Evolutionary conservation across 768 basidiomycete species (phyloP).

Genomic region (Hydnomerulius pinastri): DNA sequence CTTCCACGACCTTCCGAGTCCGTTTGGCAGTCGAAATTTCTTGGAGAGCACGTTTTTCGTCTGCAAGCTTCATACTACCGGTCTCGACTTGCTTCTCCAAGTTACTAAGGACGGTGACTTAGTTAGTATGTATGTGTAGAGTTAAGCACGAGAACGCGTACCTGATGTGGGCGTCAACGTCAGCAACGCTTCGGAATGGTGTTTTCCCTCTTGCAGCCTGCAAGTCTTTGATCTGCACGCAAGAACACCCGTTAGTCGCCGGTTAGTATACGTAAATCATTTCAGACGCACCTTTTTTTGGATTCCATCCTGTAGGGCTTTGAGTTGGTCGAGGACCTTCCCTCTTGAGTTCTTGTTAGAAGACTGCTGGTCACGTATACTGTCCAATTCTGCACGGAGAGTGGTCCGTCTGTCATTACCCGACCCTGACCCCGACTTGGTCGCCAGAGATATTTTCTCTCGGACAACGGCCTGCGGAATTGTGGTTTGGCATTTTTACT

Average conservation of each 20-base stretch:
- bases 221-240: constrained; percentile 76
- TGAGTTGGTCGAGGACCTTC: constrained; percentile 79
- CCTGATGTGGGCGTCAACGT: constrained; percentile 88
- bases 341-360: constrained; percentile 67
- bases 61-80: constrained; percentile 87
- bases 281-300: constrained; percentile 68
- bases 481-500: neutral
- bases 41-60: constrained; percentile 93
- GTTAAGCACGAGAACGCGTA: constrained; percentile 38
- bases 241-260: constrained; percentile 5
- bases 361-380: constrained; percentile 77
- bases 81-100: constrained; percentile 92
- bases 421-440: constrained; percentile 58
- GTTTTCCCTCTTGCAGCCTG: constrained; percentile 79
- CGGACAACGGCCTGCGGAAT: constrained; percentile 59
- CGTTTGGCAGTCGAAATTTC: constrained; percentile 81
- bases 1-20: constrained; percentile 72
- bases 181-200: constrained; percentile 77
- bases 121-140: constrained; percentile 4
- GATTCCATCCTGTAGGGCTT: constrained; percentile 72
- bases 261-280: neutral
- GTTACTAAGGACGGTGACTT: constrained; percentile 46
- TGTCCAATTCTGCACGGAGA: constrained; percentile 81
- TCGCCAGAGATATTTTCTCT: constrained; percentile 70
- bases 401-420: constrained; percentile 70